Evolutionary conservation across 164 flowering plant species (phyloP).

Genomic region (Tetrastigma voinierianum): DNA sequence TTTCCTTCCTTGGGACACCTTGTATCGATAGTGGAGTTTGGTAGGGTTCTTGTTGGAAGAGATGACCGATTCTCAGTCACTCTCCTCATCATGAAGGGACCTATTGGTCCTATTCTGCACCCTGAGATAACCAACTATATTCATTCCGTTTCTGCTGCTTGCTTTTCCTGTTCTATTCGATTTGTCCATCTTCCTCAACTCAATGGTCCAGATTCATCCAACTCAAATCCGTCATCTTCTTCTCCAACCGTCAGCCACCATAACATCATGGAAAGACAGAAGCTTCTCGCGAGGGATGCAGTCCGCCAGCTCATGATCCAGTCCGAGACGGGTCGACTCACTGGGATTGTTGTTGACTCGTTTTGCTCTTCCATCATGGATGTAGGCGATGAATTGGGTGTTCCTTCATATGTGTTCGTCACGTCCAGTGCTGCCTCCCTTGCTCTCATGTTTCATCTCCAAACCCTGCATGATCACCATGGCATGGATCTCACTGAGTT

Average conservation of each 20-base stretch:
- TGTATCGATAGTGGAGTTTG: too few species aligned
- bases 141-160: background rate
- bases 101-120: background rate
- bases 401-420: conserved; percentile 3
- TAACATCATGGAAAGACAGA: background rate
- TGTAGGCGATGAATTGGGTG: background rate
- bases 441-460: conserved; percentile 3
- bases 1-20: too few species aligned
- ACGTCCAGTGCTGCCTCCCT: conserved; percentile 5
- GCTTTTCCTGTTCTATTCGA: background rate
- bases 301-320: background rate
- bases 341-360: background rate
- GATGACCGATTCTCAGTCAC: background rate
- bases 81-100: background rate
- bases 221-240: background rate
- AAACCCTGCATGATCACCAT: background rate
- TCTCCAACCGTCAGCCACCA: background rate
- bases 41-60: background rate
- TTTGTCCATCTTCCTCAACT: background rate
- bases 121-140: background rate
- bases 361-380: background rate
- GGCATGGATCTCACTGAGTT: background rate
- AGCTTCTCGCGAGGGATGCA: background rate
- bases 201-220: background rate
- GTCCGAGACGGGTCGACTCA: background rate